Percentiles rank a stretch among this genome's conserved stretches.
Conservation (phyloP, 2,329 filamentous ascomycete species). For the Chaetomium olivaceum region DNA sequence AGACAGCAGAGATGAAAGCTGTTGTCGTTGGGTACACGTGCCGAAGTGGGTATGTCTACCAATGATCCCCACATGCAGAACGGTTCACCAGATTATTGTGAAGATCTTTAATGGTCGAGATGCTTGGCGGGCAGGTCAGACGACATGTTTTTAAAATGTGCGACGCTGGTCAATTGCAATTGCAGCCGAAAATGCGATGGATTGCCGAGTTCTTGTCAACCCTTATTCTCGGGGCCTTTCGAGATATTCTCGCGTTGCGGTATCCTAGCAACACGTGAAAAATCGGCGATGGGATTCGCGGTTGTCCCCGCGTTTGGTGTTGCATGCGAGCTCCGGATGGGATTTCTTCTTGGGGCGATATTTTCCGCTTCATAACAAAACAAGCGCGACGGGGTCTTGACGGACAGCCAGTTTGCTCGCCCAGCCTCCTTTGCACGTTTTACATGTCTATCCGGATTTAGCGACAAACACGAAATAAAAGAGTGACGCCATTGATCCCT, state of each 20-base stretch:
- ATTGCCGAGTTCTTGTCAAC: too few relatives aligned
- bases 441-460: not conserved
- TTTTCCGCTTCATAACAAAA: not conserved
- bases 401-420: too few relatives aligned
- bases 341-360: not conserved
- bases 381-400: not conserved
- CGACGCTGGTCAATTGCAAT: not conserved
- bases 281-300: not conserved
- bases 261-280: not conserved
- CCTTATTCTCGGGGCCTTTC: not conserved
- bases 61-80: not conserved
- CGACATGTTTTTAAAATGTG: not conserved
- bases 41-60: not conserved
- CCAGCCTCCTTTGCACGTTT: not conserved
- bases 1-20: not conserved
- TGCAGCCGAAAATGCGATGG: too few relatives aligned
- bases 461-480: too few relatives aligned
- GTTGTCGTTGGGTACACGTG: not conserved
- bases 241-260: not conserved
- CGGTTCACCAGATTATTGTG: not conserved
- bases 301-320: not conserved
- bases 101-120: not conserved
- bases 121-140: not conserved
- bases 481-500: slow-evolving; percentile 2
- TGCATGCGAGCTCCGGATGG: not conserved